Evolutionary conservation across 2,329 filamentous ascomycete species (phyloP), one percentile per base, ranked within the genome.

Genomic region (Diplodia intermedia): DNA sequence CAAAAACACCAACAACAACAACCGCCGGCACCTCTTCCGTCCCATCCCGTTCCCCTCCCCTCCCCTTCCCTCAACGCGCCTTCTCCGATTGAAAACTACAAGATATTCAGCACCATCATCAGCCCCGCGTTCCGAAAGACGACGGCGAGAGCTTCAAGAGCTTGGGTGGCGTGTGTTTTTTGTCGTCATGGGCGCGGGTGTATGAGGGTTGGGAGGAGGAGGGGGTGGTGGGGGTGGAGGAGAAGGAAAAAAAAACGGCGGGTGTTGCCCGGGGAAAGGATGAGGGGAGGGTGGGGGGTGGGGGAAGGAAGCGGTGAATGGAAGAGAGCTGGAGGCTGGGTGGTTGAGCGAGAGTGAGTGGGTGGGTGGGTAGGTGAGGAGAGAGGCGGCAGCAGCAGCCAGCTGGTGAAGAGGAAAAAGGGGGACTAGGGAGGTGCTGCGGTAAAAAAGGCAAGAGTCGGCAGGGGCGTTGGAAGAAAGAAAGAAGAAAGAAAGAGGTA

Each of bases 1-100:
- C 20, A 6, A 15, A 29, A 38, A 11, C 33, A 12, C n/a, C n/a
- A n/a, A 3, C 31, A 11, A 33, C 31, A 11, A 33, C 31, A 11
- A 33, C 31, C 7, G 7, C 31, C 7, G 31, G 5, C 23, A 3
- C 23, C 31, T 33, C 31, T 4, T 56, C 20, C 23, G 33, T 15
- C 36, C 36, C 36, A 50, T 6, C 11, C 23, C 52, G 20, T 8
- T 23, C 33, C 9, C 63, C 49, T 12, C 14, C 33, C 49, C 8
- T 33, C 31, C 31, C 31, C 31, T 6, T 12, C 36, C 26, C 36
- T 18, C 18, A 36, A 20, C 29, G 47, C 53, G 65, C 65, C 55
- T 36, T 33, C 47, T 67, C 66, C 66, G 66, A 67, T 67, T 67
- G 66, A 67, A 67, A 67, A 67, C 66, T 67, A 67, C 66, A 61